A percentile compares a stretch with the other conserved stretches of the same genome.
phyloP scores from a whole-genome alignment of 768 basidiomycete species.

The Pulveroboletus ravenelii region DNA sequence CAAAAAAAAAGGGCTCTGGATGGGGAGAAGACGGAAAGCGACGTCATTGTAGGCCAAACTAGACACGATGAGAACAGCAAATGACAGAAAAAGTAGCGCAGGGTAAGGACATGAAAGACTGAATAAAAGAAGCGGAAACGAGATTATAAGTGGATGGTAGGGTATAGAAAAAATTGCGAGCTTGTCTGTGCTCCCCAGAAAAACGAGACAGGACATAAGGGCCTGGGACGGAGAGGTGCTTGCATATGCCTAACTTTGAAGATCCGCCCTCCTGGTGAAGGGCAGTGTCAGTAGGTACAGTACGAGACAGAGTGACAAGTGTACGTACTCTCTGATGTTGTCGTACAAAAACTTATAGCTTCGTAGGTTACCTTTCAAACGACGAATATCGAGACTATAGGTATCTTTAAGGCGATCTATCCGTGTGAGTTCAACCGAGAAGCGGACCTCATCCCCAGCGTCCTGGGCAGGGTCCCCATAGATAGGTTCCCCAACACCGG shows the following conservation, averaged over 20 bases:
- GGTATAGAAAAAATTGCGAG: conserved; percentile 24
- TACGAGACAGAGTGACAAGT: conserved; percentile 7
- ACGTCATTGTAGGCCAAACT: not conserved
- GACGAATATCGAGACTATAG: conserved; percentile 86
- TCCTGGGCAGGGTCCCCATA: conserved; percentile 84
- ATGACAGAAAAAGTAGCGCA: conserved; percentile 16
- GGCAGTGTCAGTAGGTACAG: conserved; percentile 7
- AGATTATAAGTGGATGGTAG: conserved; percentile 26
- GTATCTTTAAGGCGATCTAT: conserved; percentile 87
- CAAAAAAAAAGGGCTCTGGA: not conserved
- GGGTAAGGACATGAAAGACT: conserved; percentile 18
- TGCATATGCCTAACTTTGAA: conserved; percentile 31
- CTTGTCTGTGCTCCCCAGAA: conserved; percentile 1
- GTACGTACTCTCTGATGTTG: conserved; percentile 74
- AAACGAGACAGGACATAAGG: not conserved
- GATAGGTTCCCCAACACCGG: conserved; percentile 43
- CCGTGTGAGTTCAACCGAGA: conserved; percentile 90
- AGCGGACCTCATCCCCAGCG: conserved; percentile 92
- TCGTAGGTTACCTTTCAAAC: conserved; percentile 87
- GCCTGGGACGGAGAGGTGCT: conserved; percentile 19
- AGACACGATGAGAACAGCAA: conserved; percentile 14
- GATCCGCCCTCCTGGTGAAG: conserved; percentile 33
- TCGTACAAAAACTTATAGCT: conserved; percentile 93
- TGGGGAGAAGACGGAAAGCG: not conserved
- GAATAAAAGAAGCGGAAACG: conserved; percentile 6